Base-by-base conservation (phyloP, 2,329 filamentous ascomycete species). In the Ophiostoma quercus region DNA sequence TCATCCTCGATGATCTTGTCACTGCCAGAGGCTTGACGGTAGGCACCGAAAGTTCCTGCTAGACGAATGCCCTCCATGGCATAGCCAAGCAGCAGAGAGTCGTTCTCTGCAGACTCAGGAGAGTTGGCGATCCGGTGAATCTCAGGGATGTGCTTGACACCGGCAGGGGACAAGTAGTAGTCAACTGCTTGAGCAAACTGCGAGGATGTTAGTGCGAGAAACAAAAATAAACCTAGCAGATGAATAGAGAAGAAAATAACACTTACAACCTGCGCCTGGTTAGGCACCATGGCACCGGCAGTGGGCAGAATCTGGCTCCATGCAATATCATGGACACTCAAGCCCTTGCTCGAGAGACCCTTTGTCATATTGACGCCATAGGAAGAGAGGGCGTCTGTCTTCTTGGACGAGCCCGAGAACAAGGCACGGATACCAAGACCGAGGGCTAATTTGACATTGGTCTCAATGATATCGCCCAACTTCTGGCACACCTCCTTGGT, bases 121-220 rank as follows among this genome's bases (percentile, higher is more conserved):
- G 84, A 76, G 43, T 82, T 79, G 37, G 91, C 86, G 19, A 90
- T 80, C 22, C 80, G 80, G 73, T 89, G 84, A 69, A 94, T 83
- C 62, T 88, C 85, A 0, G 85, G 80, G 0, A 90, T 78, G 74
- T 92, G 82, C 14, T 80, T 74, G 69, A 81, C 78, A 74, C 87
- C 85, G 41, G 84, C 79, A 2, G 84, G 80, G 0, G 85, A 84
- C 5, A 93, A 83, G 76, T 90, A 93, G 79, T 86, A 92, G 76
- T 93, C 90, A 22, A 92, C 81, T 1, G 90, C 83, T 79, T 91
- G 89, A 1, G 89, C 87, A 76, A 93, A 92, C 83, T 88, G 41
- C 5, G 11, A 25, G 19, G 22, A 11, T 57, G 22, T 57, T 57
- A 57, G 51, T 25, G 8, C 9, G 22, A 57, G 4, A 16, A 16